phyloP scores from a whole-genome alignment of 441 rosid genomes.

The Metrosideros polymorpha region DNA sequence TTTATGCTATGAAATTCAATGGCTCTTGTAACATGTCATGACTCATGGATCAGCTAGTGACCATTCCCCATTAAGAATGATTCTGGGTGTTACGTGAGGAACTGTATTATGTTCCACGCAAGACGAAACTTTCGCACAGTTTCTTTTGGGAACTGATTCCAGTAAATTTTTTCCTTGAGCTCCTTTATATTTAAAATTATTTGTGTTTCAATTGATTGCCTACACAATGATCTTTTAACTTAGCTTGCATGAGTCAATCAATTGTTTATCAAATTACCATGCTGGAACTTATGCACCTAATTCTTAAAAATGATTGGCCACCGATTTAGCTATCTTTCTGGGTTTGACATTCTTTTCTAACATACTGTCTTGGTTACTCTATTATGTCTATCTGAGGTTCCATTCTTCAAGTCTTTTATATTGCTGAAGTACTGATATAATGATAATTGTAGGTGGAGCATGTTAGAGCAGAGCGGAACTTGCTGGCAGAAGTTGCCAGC shows the following conservation, averaged over 20 bases:
- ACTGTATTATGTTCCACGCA: background rate
- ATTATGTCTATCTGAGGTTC: background rate
- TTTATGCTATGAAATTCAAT: background rate
- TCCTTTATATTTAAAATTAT: background rate
- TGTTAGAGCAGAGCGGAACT: constrained; percentile 95
- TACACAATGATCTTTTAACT: background rate
- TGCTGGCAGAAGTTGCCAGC: constrained; percentile 96
- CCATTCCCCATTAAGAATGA: background rate
- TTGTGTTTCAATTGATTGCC: background rate
- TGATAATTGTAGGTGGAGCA: constrained; percentile 66
- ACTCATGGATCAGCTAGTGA: background rate
- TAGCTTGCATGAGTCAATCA: background rate
- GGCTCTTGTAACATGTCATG: background rate
- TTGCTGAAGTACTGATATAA: background rate
- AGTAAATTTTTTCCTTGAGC: background rate
- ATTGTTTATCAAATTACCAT: background rate
- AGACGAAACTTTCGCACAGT: background rate
- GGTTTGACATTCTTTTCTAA: background rate
- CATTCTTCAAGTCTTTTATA: background rate
- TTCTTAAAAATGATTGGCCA: background rate
- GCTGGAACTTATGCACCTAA: background rate
- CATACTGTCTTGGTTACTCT: background rate
- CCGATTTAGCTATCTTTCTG: background rate
- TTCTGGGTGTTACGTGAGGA: background rate
- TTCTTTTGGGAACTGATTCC: background rate